Conservation (phyloP, 495 filamentous ascomycete species). For the Chaetomidium leptoderma region DNA sequence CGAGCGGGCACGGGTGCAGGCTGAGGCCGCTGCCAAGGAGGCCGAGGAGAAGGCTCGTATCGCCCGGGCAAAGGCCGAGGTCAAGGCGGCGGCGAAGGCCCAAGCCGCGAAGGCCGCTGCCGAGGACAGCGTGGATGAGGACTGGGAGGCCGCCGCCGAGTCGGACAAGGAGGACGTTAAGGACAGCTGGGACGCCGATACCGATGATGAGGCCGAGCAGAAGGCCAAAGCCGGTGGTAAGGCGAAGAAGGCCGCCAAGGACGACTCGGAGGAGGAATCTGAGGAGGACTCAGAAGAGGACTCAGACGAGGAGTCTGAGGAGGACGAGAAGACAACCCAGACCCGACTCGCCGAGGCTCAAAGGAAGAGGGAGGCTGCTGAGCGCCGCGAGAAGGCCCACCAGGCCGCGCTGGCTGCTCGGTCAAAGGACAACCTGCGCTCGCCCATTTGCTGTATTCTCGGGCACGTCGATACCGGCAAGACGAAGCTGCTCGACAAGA, state of each 20-base stretch:
- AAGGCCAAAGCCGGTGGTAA: constrained; percentile 32
- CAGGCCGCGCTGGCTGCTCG: constrained; percentile 88
- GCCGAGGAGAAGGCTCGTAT: constrained; percentile 49
- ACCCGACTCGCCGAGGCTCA: constrained; percentile 63
- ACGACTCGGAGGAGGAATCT: constrained; percentile 19
- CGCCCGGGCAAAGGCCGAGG: constrained; percentile 49
- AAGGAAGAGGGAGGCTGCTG: constrained; percentile 85
- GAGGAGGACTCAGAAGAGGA: constrained; percentile 28
- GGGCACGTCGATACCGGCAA: constrained; percentile 99
- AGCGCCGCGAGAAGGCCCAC: constrained; percentile 79
- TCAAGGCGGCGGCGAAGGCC: constrained; percentile 54
- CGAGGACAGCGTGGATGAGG: constrained; percentile 62
- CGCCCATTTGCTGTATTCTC: constrained; percentile 98
- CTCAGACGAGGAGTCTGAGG: constrained; percentile 53
- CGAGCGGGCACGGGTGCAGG: constrained; percentile 59
- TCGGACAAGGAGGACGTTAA: constrained; percentile 71
- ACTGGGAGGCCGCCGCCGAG: constrained; percentile 85
- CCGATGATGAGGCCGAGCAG: constrained; percentile 64
- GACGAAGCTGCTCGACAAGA: constrained; percentile 97
- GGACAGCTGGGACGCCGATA: constrained; percentile 90
- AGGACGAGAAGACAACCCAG: constrained; percentile 67
- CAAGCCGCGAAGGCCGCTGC: constrained; percentile 49
- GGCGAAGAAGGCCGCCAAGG: constrained; percentile 24
- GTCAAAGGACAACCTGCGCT: constrained; percentile 90
- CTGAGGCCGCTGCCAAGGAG: constrained; percentile 60